Base-by-base conservation (phyloP, 1,139 yeast species). In the Debaryomycetaceae sp. region DNA sequence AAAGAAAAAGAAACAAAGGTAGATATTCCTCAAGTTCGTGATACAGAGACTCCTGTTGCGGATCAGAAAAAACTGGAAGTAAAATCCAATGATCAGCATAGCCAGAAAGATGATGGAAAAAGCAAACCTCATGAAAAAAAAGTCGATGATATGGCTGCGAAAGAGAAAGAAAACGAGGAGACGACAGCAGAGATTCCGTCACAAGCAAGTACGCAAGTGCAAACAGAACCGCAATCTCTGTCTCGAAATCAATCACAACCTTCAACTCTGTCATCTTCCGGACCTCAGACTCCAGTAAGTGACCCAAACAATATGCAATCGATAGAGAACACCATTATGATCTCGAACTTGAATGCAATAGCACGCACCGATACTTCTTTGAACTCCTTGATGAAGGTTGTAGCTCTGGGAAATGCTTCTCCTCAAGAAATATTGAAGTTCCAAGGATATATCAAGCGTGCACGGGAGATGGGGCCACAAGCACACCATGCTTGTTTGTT, bases 391-490 rank as follows among this genome's bases (percentile, higher is more conserved):
- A 88, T 91, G 96, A 80, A 82, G 46, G 75, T 73, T 5, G 96
- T 91, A 2, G 96, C 98, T 0, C 76, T 82, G 45, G 95, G 96
- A 2, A 72, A 70, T 24, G 96, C 96, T 0, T 60, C 81, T 0
- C 75, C 78, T 1, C 81, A 75, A 6, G 92, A 88, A 56, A 83
- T 91, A 17, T 67, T 77, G 29, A 79, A 79, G 31, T 89, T 89
- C 57, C 95, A 88, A 58, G 81, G 77, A n/a, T 86, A 83, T 51
- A 87, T 89, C 40, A 75, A 73, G 43, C 70, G 82, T 38, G 96
- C 96, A 0, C 73, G 84, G 44, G 80, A 78, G 29, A 83, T 87
- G 87, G 91, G 92, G 1, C 80, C 75, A 0, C 75, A 71, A 33
- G 74, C 74, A 1, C 73, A 70, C 41, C 75, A 67, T 45, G 65